Percentiles rank a stretch among this genome's conserved stretches.
Evolutionary conservation across 148 eudicot species (phyloP).

Genomic region (Rhododendron williamsianum): DNA sequence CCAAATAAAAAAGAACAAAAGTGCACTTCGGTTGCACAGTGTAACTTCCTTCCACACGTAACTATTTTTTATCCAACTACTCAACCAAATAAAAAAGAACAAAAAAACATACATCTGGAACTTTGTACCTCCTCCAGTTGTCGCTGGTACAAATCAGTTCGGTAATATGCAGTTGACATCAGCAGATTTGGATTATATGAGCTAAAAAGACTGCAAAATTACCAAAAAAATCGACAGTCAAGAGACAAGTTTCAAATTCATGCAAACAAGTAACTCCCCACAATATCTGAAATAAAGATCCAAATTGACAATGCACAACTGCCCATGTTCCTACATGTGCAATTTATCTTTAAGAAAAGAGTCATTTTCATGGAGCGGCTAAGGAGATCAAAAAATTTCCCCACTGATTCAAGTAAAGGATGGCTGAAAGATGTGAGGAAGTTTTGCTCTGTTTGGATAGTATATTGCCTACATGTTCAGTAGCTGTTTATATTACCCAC

Average conservation of each 20-base stretch:
- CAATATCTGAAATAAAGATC: neutral
- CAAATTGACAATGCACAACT: neutral
- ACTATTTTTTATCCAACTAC: neutral
- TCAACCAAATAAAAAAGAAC: neutral
- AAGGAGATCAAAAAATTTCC: neutral
- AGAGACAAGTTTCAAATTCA: neutral
- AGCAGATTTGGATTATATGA: slow-evolving; percentile 74
- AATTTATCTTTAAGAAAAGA: neutral
- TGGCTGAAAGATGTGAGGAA: neutral
- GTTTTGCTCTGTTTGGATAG: neutral
- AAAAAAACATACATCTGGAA: slow-evolving; percentile 11
- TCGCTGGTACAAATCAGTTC: slow-evolving; percentile 78
- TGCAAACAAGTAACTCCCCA: neutral
- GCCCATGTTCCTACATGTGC: neutral
- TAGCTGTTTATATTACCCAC: neutral
- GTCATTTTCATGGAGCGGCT: neutral
- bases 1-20: neutral
- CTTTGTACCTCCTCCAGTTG: slow-evolving; percentile 65
- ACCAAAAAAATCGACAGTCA: neutral
- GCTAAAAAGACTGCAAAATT: slow-evolving; percentile 62
- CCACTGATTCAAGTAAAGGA: neutral
- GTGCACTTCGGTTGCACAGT: neutral
- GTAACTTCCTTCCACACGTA: neutral
- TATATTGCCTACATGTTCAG: neutral
- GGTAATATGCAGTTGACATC: slow-evolving; percentile 92